Evolutionary conservation across 768 basidiomycete genomes (phyloP).

Genomic region (Dacryopinax spathularia): DNA sequence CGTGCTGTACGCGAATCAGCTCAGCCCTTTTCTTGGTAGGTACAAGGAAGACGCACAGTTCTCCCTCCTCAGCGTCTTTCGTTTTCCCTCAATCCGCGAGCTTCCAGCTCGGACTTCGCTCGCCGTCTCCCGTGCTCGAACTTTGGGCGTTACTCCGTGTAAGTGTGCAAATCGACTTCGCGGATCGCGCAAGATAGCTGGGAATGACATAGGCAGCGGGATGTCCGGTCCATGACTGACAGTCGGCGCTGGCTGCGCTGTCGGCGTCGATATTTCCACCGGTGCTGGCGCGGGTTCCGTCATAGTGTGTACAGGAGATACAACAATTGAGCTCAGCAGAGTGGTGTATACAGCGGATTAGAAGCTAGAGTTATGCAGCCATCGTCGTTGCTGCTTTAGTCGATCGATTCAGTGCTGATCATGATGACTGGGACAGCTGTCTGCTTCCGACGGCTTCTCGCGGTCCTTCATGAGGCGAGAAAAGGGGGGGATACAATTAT

Average conservation of each 20-base stretch:
- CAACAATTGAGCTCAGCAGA: background rate
- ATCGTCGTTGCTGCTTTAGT: no score
- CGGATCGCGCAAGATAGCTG: slow-evolving; percentile 49
- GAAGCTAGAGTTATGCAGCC: no score
- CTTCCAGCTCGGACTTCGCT: background rate
- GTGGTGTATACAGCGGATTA: background rate
- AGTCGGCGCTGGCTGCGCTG: background rate
- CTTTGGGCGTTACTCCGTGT: background rate
- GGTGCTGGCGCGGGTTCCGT: background rate
- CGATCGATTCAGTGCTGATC: no score
- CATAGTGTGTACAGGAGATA: background rate
- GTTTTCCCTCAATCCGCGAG: slow-evolving; percentile 23
- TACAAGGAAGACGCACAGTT: slow-evolving; percentile 40
- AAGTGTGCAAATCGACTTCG: slow-evolving; percentile 7
- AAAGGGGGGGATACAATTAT: no score
- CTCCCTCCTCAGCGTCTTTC: slow-evolving; percentile 56
- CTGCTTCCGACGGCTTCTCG: no score
- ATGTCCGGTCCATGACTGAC: background rate
- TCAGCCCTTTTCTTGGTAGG: background rate
- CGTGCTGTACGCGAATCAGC: slow-evolving; percentile 33
- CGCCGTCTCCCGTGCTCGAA: slow-evolving; percentile 20
- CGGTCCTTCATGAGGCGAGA: no score
- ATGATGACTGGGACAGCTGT: background rate
- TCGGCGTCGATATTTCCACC: background rate
- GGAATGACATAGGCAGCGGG: slow-evolving; percentile 52